Percentiles rank a stretch among this genome's conserved stretches.
These are phyloP conservation scores for Alternaria solani DNA, from an alignment of 2,329 filamentous ascomycete genomes.

Conservation along the genomic window DNA sequence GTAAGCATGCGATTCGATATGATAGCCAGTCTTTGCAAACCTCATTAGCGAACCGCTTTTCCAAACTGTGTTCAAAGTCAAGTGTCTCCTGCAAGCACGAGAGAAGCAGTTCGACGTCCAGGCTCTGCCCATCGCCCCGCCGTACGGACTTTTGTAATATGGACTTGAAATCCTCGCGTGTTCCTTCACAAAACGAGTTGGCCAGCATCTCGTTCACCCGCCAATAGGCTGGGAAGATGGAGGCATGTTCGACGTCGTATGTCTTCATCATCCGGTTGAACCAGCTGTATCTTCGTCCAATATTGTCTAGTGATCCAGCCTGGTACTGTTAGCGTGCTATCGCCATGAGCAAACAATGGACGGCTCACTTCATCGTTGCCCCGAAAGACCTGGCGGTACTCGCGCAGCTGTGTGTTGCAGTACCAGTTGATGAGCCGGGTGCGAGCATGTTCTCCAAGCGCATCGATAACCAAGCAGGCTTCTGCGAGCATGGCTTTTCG, in stretches of 20 bases:
- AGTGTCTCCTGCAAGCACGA: conserved; percentile 94
- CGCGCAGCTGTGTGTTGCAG: conserved; percentile 93
- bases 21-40: conserved; percentile 9
- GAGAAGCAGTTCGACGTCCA: conserved; percentile 89
- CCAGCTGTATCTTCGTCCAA: conserved; percentile 93
- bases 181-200: conserved; percentile 93
- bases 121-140: conserved; percentile 74
- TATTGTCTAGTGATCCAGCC: conserved; percentile 95
- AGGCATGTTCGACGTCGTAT: conserved; percentile 90
- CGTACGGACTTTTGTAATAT: conserved; percentile 90
- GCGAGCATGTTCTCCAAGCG: conserved; percentile 85
- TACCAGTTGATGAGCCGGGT: conserved; percentile 92
- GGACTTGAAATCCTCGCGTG: conserved; percentile 91
- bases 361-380: conserved; percentile 79
- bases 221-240: conserved; percentile 88
- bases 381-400: conserved; percentile 94
- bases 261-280: conserved; percentile 95
- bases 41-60: conserved; percentile 78
- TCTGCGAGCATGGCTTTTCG: conserved; percentile 78
- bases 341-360: background rate
- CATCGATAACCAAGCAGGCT: conserved; percentile 93
- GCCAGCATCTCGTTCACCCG: conserved; percentile 88
- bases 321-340: conserved; percentile 15
- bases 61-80: conserved; percentile 93
- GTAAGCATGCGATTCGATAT: conserved; percentile 23